phyloP scores from a whole-genome alignment of 306 rosid species.

The Spatholobus suberectus region DNA sequence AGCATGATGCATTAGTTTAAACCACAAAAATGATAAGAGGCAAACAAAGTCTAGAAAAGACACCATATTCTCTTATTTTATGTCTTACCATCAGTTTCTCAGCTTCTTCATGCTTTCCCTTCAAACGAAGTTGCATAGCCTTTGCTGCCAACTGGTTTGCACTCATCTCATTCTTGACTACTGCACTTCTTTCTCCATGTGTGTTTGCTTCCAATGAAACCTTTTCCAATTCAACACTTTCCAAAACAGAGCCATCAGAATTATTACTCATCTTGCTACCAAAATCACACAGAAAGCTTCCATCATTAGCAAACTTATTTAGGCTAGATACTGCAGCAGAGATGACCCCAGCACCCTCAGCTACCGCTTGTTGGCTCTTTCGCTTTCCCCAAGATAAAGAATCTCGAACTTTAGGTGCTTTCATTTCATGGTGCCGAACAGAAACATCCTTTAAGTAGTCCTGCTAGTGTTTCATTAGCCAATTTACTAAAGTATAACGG shows the following conservation, averaged over 20 bases:
- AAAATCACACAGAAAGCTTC: slow-evolving; percentile 68
- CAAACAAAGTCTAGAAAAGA: neutral
- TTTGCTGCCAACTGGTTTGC: slow-evolving; percentile 98
- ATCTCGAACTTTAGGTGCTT: slow-evolving; percentile 74
- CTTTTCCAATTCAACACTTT: slow-evolving; percentile 44
- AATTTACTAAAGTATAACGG: slow-evolving; percentile 20
- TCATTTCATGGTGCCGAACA: slow-evolving; percentile 65
- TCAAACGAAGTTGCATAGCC: slow-evolving; percentile 90
- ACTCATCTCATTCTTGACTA: slow-evolving; percentile 58
- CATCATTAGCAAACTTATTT: slow-evolving; percentile 76
- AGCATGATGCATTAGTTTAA: neutral
- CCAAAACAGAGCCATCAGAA: slow-evolving; percentile 47
- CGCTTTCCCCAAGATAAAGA: slow-evolving; percentile 82
- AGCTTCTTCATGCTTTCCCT: slow-evolving; percentile 94
- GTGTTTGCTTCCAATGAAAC: slow-evolving; percentile 43
- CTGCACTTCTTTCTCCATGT: slow-evolving; percentile 44
- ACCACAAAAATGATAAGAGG: neutral
- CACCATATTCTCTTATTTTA: slow-evolving; percentile 9
- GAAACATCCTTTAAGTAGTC: slow-evolving; percentile 70
- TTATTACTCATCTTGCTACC: slow-evolving; percentile 44
- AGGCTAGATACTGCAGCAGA: slow-evolving; percentile 76
- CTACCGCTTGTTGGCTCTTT: slow-evolving; percentile 51
- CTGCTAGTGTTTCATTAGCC: slow-evolving; percentile 36
- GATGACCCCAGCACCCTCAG: slow-evolving; percentile 60
- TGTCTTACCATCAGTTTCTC: slow-evolving; percentile 73